Conservation (phyloP, 2,329 filamentous ascomycete genomes). For the Exophiala bonariae region DNA sequence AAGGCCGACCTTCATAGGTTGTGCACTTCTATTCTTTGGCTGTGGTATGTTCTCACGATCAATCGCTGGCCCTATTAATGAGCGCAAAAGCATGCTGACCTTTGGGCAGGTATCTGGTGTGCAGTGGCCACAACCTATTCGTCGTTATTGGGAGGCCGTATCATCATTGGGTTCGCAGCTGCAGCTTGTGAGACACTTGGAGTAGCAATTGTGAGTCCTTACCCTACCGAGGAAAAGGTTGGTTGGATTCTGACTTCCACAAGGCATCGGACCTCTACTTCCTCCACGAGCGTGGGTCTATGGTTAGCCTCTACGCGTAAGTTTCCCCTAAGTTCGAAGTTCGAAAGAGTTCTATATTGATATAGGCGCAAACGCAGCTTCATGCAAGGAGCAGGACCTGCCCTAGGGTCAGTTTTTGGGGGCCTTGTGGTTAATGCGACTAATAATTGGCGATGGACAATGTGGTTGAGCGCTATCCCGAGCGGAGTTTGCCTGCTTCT, state of each 20-base stretch:
- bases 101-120: constrained; percentile 5
- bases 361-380: not conserved
- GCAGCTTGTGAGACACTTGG: not conserved
- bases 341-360: not conserved
- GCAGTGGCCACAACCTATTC: not conserved
- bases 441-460: constrained; percentile 1
- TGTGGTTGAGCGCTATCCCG: constrained; percentile 5
- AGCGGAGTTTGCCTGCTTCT: constrained; percentile 4
- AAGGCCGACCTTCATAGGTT: constrained; percentile 2
- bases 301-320: constrained; percentile 4
- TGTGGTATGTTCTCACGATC: constrained; percentile 1
- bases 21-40: constrained; percentile 1
- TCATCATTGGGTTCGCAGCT: constrained; percentile 7
- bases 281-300: constrained; percentile 7
- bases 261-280: constrained; percentile 10
- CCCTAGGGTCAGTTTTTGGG: constrained; percentile 4
- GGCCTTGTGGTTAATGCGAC: constrained; percentile 4
- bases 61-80: not conserved
- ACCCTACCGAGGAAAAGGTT: not conserved
- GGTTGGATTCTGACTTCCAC: constrained; percentile 1
- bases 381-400: not conserved
- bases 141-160: constrained; percentile 5
- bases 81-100: not conserved
- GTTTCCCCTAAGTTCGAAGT: not conserved
- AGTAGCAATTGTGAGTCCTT: constrained; percentile 1